These are phyloP conservation scores for Cladosporium sp. DNA, from an alignment of 2,329 filamentous ascomycete genomes.

Conservation along the genomic window DNA sequence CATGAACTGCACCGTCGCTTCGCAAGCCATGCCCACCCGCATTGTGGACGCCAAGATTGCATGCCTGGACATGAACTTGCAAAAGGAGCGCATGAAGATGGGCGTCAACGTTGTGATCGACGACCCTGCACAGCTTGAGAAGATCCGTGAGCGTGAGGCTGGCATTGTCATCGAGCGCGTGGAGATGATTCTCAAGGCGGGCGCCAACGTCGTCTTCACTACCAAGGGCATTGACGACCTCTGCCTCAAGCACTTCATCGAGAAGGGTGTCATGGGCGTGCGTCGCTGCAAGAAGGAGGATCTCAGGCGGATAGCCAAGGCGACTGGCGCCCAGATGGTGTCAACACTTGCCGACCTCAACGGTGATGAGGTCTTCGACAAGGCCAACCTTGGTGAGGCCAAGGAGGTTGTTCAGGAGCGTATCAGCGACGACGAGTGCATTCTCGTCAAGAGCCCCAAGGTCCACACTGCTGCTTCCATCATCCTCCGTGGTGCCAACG, in stretches of 20 bases:
- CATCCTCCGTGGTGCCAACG: slow-evolving; percentile 91
- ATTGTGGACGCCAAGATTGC: slow-evolving; percentile 95
- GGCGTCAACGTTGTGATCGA: slow-evolving; percentile 98
- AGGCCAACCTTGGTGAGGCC: slow-evolving; percentile 81
- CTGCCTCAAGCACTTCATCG: slow-evolving; percentile 88
- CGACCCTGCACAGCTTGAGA: slow-evolving; percentile 93
- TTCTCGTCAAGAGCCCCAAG: slow-evolving; percentile 93
- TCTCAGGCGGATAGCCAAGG: slow-evolving; percentile 88
- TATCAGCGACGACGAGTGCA: slow-evolving; percentile 98
- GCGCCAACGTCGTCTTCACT: slow-evolving; percentile 91
- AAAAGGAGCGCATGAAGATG: slow-evolving; percentile 99
- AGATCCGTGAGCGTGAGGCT: slow-evolving; percentile 88
- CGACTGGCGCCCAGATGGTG: slow-evolving; percentile 87
- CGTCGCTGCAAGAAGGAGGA: slow-evolving; percentile 98
- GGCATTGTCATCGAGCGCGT: slow-evolving; percentile 91
- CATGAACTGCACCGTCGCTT: slow-evolving; percentile 96
- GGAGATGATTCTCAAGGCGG: slow-evolving; percentile 95
- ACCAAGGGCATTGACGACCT: slow-evolving; percentile 99
- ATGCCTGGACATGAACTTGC: slow-evolving; percentile 93
- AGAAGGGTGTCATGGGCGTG: slow-evolving; percentile 92
- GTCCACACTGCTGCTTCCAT: slow-evolving; percentile 90
- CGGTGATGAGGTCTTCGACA: slow-evolving; percentile 93
- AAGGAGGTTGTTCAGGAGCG: slow-evolving; percentile 98
- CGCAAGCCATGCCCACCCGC: slow-evolving; percentile 93
- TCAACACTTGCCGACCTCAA: slow-evolving; percentile 94